Evolutionary conservation across 345 rosid genomes (phyloP).

Genomic region (Euphorbia lathyris): DNA sequence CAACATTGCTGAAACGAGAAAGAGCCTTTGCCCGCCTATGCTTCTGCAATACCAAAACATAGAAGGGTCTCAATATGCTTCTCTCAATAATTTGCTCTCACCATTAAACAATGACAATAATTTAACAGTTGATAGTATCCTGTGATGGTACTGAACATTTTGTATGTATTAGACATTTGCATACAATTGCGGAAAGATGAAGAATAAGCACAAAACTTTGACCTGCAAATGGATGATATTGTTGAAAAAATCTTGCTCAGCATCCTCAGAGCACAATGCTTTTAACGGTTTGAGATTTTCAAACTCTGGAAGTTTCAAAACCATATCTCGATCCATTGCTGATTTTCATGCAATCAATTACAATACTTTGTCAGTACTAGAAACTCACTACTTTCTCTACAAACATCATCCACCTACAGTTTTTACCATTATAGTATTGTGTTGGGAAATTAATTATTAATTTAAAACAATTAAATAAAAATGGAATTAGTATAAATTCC

Average conservation of each 20-base stretch:
- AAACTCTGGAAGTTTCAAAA: conserved; percentile 67
- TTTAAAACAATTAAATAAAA: too few species aligned
- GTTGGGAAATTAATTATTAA: too few species aligned
- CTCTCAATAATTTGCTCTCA: not conserved
- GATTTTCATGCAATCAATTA: conserved; percentile 28
- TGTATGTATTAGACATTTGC: not conserved
- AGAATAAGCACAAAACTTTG: conserved; percentile 12
- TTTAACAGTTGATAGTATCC: not conserved
- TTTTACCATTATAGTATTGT: not conserved
- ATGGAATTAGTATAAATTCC: too few species aligned
- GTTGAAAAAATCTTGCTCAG: conserved; percentile 81
- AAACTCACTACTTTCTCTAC: not conserved
- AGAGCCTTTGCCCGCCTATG: conserved; percentile 79
- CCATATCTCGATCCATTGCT: conserved; percentile 93
- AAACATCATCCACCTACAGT: not conserved
- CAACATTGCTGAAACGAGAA: conserved; percentile 50
- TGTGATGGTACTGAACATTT: not conserved
- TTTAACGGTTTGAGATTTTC: conserved; percentile 50
- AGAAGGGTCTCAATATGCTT: not conserved
- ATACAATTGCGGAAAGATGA: not conserved
- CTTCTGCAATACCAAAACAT: conserved; percentile 44
- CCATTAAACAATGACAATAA: not conserved
- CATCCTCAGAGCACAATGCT: conserved; percentile 75
- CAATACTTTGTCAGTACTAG: conserved; percentile 4
- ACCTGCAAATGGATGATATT: conserved; percentile 80